Base-by-base conservation (phyloP, 1,284 basidiomycete genomes). In the Malassezia obtusa region DNA sequence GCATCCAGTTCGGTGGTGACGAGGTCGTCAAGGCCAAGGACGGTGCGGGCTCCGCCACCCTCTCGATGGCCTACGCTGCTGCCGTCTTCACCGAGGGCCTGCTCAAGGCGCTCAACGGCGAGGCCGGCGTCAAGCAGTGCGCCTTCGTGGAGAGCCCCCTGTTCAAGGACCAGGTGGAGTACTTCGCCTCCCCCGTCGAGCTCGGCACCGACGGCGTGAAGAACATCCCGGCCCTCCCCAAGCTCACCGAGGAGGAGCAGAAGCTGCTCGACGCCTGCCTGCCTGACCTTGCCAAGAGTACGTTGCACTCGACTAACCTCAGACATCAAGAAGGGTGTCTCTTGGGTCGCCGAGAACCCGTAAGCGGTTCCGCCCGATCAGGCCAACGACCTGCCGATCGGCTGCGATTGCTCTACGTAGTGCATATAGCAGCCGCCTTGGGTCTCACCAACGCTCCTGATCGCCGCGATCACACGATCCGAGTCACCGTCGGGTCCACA, bases 1-100 rank as follows among this genome's bases (percentile, higher is more conserved):
- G 89, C 64, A 92, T 96, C 75, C 92, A 96, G 77, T 96, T 88
- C 71, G 92, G 92, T 65, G 88, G 88, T 74, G 88, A 90, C 74
- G 86, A 90, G 79, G 87, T 89, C 66, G 88, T 90, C 75, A 83
- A 89, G 78, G 88, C 88, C 61, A 90, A 91, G 79, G 87, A 86
- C 69, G 87, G 88, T 64, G 80, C 85, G 37, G 87, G 88, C 40
- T 84, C 82, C 31, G 87, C 88, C 32, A 90, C 87, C 21, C 82
- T 90, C 61, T 87, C 85, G 28, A 90, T 90, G 87, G 87, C 86
- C 49, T 89, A 85, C 62, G 74, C 78, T 83, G 78, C 77, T 50
- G 65, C 78, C 65, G 62, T 65, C 45, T 61, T 62, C 60, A 62
- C 64, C 60, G 89, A 89, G 71, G 86, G 86, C 41, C 78, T 95